These are phyloP conservation scores for Aspergillus sojae DNA, from an alignment of 2,329 filamentous ascomycete genomes.

Conservation along the genomic window DNA sequence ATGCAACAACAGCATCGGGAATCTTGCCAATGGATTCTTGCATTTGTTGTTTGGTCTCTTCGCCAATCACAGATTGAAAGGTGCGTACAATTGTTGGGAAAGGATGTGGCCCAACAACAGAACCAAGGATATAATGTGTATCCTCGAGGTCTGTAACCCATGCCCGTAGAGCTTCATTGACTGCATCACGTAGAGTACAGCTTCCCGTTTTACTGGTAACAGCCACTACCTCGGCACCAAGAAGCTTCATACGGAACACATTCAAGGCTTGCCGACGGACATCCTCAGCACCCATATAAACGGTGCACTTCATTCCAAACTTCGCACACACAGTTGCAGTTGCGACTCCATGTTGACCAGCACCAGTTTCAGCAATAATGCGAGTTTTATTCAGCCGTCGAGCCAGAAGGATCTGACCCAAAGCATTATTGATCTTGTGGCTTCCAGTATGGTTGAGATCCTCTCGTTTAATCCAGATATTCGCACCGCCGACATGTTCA, in stretches of 20 bases:
- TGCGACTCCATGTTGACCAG: background rate
- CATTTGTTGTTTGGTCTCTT: background rate
- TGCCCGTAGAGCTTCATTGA: background rate
- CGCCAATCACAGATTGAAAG: background rate
- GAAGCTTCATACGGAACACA: background rate
- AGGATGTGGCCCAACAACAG: background rate
- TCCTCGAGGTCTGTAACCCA: background rate
- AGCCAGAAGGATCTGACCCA: conserved; percentile 86
- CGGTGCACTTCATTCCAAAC: background rate
- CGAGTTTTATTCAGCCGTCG: conserved; percentile 74
- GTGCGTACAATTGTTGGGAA: conserved; percentile 2
- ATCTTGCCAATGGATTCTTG: background rate
- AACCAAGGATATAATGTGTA: background rate
- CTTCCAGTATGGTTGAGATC: conserved; percentile 93
- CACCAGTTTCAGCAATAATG: background rate
- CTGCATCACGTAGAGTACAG: background rate
- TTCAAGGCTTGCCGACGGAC: background rate
- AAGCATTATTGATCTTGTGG: conserved; percentile 96
- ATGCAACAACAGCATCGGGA: conserved; percentile 77
- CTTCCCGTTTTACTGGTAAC: background rate
- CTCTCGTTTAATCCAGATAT: conserved; percentile 93
- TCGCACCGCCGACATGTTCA: conserved; percentile 57
- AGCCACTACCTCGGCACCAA: background rate
- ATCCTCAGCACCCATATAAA: background rate
- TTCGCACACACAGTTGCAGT: background rate